Conservation (phyloP, 768 basidiomycete genomes). For the Mycena haematopus region DNA sequence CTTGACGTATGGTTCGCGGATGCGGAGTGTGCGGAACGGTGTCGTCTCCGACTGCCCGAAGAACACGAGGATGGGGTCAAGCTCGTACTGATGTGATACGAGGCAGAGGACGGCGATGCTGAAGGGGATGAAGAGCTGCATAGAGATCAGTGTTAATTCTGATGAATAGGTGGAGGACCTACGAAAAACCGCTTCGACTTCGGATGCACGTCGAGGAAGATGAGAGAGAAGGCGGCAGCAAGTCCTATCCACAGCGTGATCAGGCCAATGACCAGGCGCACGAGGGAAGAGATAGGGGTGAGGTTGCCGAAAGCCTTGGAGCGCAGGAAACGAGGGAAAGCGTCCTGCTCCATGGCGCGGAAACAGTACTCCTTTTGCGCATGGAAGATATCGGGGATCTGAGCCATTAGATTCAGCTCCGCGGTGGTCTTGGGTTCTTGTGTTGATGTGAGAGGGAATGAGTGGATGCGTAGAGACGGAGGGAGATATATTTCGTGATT, state of each 20-base stretch:
- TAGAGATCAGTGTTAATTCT: conserved; percentile 23
- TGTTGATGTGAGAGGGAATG: conserved; percentile 82
- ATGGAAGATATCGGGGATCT: conserved; percentile 96
- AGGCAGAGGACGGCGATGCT: conserved; percentile 88
- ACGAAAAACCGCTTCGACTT: conserved; percentile 96
- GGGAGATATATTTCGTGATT: conserved; percentile 99
- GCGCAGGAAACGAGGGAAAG: conserved; percentile 91
- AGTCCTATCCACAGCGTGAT: conserved; percentile 95
- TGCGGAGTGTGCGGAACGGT: conserved; percentile 91
- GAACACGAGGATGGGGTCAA: conserved; percentile 95
- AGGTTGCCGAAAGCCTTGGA: conserved; percentile 98
- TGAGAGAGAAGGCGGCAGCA: conserved; percentile 85
- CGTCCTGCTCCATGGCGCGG: conserved; percentile 94
- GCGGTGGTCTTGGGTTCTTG: conserved; percentile 73
- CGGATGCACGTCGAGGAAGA: conserved; percentile 93
- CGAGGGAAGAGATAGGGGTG: conserved; percentile 88
- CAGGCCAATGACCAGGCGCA: conserved; percentile 84
- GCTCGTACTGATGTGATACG: conserved; percentile 95
- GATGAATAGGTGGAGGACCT: conserved; percentile 39
- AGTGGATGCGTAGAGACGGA: conserved; percentile 87
- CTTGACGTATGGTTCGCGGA: conserved; percentile 93
- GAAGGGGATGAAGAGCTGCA: conserved; percentile 93
- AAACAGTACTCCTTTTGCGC: conserved; percentile 97
- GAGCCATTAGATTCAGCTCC: conserved; percentile 81
- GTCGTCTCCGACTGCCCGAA: conserved; percentile 95